Evolutionary conservation across 2,329 filamentous ascomycete genomes (phyloP).

Genomic region (Microcyclospora tardicrescens): DNA sequence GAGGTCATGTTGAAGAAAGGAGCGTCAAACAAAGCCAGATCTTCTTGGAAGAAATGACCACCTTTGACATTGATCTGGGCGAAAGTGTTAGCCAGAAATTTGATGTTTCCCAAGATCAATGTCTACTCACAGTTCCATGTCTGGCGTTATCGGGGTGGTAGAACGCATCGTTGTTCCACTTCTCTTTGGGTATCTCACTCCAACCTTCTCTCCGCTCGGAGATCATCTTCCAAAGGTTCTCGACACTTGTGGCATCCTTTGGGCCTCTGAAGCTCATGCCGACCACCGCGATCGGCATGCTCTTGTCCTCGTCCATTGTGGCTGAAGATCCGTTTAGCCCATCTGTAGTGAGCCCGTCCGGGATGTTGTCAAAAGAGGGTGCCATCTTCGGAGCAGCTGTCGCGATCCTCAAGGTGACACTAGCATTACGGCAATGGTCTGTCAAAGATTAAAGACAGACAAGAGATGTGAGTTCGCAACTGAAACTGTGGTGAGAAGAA

Average conservation of each 20-base stretch:
- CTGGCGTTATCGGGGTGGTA: neutral
- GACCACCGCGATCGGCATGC: neutral
- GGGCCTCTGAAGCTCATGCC: neutral
- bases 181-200: neutral
- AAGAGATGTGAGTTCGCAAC: too few relatives aligned
- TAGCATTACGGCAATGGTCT: too few relatives aligned
- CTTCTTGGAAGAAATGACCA: neutral
- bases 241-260: neutral
- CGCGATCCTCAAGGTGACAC: too few relatives aligned
- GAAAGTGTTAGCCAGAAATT: too few relatives aligned
- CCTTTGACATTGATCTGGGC: too few relatives aligned
- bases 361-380: too few relatives aligned
- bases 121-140: neutral
- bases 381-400: constrained; percentile 1
- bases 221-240: neutral
- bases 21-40: constrained; percentile 6
- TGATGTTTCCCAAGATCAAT: too few relatives aligned
- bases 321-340: too few relatives aligned
- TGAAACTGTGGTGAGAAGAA: too few relatives aligned
- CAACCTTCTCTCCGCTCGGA: neutral
- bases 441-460: too few relatives aligned
- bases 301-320: too few relatives aligned
- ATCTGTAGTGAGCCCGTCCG: too few relatives aligned
- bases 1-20: constrained; percentile 8
- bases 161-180: neutral